A percentile compares a stretch with the other conserved stretches of the same genome.
Evolutionary conservation across 768 basidiomycete species (phyloP).

Genomic region (Mycena vitilis): DNA sequence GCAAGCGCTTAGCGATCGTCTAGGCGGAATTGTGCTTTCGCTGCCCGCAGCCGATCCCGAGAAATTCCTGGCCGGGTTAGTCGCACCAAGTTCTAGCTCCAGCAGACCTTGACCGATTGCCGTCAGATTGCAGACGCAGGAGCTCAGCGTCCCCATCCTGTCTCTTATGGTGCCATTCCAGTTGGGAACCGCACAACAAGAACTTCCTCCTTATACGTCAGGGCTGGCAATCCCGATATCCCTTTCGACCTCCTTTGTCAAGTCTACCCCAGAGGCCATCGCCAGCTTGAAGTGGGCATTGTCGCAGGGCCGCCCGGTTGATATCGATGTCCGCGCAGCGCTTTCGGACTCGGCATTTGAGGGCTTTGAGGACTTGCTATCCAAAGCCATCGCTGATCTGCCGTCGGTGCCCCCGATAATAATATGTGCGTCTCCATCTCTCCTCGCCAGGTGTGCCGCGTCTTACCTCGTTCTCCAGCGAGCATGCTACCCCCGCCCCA

Average conservation of each 20-base stretch:
- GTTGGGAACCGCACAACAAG: constrained; percentile 59
- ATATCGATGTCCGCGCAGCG: constrained; percentile 73
- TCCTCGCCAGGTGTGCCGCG: constrained; percentile 18
- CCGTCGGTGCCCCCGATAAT: constrained; percentile 67
- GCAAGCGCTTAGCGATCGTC: constrained; percentile 55
- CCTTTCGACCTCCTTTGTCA: constrained; percentile 67
- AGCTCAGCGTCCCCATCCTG: constrained; percentile 54
- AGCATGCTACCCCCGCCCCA: constrained; percentile 86
- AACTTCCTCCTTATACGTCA: constrained; percentile 54
- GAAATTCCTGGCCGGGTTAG: constrained; percentile 61
- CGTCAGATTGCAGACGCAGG: constrained; percentile 34
- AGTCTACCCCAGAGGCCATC: constrained; percentile 59
- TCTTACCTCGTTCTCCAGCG: constrained; percentile 55
- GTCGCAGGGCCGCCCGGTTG: constrained; percentile 69
- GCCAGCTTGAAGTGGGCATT: constrained; percentile 76
- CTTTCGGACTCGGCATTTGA: constrained; percentile 69
- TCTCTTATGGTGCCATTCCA: constrained; percentile 72
- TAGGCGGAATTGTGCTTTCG: constrained; percentile 68
- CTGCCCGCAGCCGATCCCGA: constrained; percentile 58
- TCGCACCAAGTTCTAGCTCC: constrained; percentile 21
- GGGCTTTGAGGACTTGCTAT: constrained; percentile 76
- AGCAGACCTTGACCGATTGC: constrained; percentile 34
- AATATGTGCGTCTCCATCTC: constrained; percentile 59
- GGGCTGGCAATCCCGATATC: constrained; percentile 58
- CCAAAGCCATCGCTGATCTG: constrained; percentile 65